Conservation (phyloP, 148 eudicot species). For the Cornus suecica region DNA sequence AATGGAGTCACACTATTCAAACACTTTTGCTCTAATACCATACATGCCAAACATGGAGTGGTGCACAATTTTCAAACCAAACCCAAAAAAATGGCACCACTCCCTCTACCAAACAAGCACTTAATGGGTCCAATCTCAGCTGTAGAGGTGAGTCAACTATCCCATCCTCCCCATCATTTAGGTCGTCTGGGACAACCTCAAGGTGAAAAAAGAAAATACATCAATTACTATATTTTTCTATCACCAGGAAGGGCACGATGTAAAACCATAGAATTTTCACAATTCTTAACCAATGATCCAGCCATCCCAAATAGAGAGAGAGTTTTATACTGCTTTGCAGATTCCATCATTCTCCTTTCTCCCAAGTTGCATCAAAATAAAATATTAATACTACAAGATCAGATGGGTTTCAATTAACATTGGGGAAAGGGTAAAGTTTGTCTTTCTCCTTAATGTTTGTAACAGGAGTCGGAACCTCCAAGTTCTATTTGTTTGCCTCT, state of each 20-base stretch:
- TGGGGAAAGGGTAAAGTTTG: not conserved
- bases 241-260: not conserved
- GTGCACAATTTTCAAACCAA: too few species aligned
- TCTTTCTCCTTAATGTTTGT: too few species aligned
- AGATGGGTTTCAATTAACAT: not conserved
- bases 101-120: too few species aligned
- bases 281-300: not conserved
- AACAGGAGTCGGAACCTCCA: not conserved
- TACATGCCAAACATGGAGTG: too few species aligned
- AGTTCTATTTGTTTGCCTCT: not conserved
- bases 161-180: not conserved
- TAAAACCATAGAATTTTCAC: not conserved
- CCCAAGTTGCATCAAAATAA: not conserved
- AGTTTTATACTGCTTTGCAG: not conserved
- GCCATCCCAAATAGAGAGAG: not conserved
- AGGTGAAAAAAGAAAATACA: not conserved
- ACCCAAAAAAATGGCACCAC: too few species aligned
- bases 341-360: not conserved
- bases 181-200: not conserved
- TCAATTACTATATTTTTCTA: not conserved
- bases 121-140: too few species aligned
- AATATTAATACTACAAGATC: not conserved
- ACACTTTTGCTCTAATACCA: too few species aligned
- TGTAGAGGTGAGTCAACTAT: not conserved
- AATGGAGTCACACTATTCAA: too few species aligned